Evolutionary conservation across 164 flowering plant species (phyloP).

Genomic region (Amborella trichopoda): DNA sequence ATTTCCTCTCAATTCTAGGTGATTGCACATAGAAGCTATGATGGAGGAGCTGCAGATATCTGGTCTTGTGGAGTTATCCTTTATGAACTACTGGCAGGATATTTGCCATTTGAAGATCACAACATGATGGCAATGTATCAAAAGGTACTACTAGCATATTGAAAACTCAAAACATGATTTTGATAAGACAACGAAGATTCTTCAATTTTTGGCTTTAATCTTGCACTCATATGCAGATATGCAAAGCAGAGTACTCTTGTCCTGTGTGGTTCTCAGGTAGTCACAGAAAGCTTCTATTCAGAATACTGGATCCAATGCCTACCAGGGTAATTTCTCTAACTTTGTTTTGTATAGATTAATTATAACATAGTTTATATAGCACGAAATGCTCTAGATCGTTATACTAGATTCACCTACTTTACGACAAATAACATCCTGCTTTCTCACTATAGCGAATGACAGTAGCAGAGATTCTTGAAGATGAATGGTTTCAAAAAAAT

Average conservation of each 20-base stretch:
- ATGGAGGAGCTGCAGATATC: slow-evolving; percentile 59
- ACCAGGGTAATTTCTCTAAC: slow-evolving; percentile 24
- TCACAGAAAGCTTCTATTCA: slow-evolving; percentile 37
- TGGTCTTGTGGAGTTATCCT: slow-evolving; percentile 84
- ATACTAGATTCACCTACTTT: neutral
- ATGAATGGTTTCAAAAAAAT: slow-evolving; percentile 49
- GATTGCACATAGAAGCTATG: slow-evolving; percentile 32
- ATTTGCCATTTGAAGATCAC: slow-evolving; percentile 58
- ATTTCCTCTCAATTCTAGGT: slow-evolving; percentile 45
- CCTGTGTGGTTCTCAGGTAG: slow-evolving; percentile 48
- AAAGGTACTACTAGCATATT: slow-evolving; percentile 28
- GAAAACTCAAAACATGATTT: neutral
- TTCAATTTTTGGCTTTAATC: neutral
- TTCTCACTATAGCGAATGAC: slow-evolving; percentile 37
- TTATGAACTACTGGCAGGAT: slow-evolving; percentile 53
- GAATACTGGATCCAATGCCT: slow-evolving; percentile 45
- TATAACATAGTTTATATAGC: no score
- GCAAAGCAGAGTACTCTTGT: slow-evolving; percentile 39
- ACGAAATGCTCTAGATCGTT: no score
- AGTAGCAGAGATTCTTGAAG: slow-evolving; percentile 43
- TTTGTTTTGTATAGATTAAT: neutral
- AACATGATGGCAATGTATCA: slow-evolving; percentile 39
- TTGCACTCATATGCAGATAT: slow-evolving; percentile 19
- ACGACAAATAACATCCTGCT: slow-evolving; percentile 1
- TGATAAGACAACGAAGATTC: neutral